Base-by-base conservation (phyloP, 2,329 filamentous ascomycete genomes). In the Phialemonium atrogriseum region DNA sequence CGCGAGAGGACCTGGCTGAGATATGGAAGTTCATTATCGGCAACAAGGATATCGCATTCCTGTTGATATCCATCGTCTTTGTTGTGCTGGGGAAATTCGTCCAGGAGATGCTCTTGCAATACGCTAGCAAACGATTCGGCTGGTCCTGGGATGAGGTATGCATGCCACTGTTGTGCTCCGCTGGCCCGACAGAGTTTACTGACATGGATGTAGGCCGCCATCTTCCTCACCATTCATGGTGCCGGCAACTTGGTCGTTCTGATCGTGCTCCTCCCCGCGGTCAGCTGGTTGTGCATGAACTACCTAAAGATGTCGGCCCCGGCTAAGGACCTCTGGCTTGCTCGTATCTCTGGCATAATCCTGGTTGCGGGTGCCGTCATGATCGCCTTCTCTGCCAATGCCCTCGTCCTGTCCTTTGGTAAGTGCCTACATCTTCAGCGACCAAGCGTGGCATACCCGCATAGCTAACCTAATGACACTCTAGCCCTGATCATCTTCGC, bases 61-160 rank as follows among this genome's bases (percentile, higher is more conserved):
- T 69, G 4, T 52, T 64, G 12, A 4, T 56, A 2, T 54, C 59
- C 0, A 49, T 61, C 11, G 44, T 47, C 2, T 47, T 60, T 10
- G 47, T 51, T 7, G 33, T 58, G 5, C 24, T 51, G 0, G 48
- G 54, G 15, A 55, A 56, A 25, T 52, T 50, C 26, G 48, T 52
- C 15, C 47, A 52, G 29, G 54, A 58, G 4, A 37, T 68, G 14
- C 36, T 71, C 5, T 42, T 74, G 3, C 73, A 76, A 43, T 74
- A 74, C 42, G 56, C 67, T 33, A 66, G 63, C 1, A 66, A 62
- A 28, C 58, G 68, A 5, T 75, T 70, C 45, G 31, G 50, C 18
- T 66, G 69, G 58, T 59, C 57, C 7, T 67, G 65, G 62, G 59
- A 56, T 24, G 53, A 52, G n/a, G n/a, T n/a, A n/a, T n/a, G n/a